phyloP scores from a whole-genome alignment of 176 grass and related monocot genomes.

The Aegilops speltoides region DNA sequence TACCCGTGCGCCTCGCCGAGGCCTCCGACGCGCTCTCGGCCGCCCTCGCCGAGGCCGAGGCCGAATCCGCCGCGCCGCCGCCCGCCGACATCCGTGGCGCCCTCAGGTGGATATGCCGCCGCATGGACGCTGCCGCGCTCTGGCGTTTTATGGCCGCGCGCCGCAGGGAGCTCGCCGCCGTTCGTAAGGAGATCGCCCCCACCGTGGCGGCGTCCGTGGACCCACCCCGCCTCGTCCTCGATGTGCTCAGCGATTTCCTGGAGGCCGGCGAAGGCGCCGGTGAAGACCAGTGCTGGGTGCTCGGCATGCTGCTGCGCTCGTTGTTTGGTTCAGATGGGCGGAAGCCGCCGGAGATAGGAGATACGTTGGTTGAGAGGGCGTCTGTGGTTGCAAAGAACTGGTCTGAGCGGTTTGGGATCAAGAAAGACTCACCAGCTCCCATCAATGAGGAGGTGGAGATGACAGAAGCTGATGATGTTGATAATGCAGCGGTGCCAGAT shows the following conservation, averaged over 20 bases:
- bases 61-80: constrained; percentile 34
- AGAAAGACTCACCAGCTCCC: constrained; percentile 18
- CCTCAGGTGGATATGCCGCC: constrained; percentile 73
- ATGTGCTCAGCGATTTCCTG: constrained; percentile 60
- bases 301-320: constrained; percentile 53
- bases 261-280: constrained; percentile 10
- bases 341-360: constrained; percentile 54
- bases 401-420: constrained; percentile 44
- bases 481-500: background rate
- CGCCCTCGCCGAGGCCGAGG: constrained; percentile 39
- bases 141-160: constrained; percentile 58
- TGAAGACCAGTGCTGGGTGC: constrained; percentile 52
- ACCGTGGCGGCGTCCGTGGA: constrained; percentile 59
- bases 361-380: constrained; percentile 68
- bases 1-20: constrained; percentile 38
- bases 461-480: constrained; percentile 2
- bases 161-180: constrained; percentile 36
- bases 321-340: constrained; percentile 44
- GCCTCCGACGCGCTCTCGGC: constrained; percentile 42
- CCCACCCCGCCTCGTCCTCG: constrained; percentile 64
- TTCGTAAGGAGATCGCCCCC: constrained; percentile 43
- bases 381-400: constrained; percentile 51
- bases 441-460: constrained; percentile 23
- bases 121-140: constrained; percentile 64
- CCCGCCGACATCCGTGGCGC: constrained; percentile 42